Evolutionary conservation across 345 rosid genomes (phyloP), one percentile per base, ranked within the genome.

Genomic region (Eucalyptus caleyi): DNA sequence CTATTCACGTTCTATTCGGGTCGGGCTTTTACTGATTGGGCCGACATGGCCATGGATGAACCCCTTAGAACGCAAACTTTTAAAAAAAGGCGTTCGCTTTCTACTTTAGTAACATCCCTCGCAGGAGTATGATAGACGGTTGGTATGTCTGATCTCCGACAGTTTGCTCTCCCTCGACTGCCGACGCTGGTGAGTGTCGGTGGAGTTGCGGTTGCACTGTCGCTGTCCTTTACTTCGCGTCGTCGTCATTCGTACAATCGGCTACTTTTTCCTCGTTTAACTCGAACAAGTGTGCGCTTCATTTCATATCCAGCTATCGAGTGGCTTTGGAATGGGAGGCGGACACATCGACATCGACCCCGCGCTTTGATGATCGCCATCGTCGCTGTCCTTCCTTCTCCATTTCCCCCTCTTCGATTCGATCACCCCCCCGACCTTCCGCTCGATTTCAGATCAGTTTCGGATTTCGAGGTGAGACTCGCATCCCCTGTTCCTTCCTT

Each of bases 171-270:
- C 69, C 1, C 69, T 30, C 69, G 54, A 26, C 65, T 34, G 44
- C 62, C 14, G 88, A 50, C 87, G 44, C 42, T 86, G 87, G 45
- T 6, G 67, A 86, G 56, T 47, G 87, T 47, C 54, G 87, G 87
- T 27, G 56, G 77, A 16, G 40, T 49, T 24, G 42, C 87, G 34
- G 92, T 34, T 90, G 88, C 60, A 3, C 69, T 81, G 94, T 93
- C 92, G 91, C 89, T 92, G 92, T 93, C 93, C 26, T 90, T 18
- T 83, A 12, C 47, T 40, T 65, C 16, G 16, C 15, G 27, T 77
- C 21, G 85, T 77, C 27, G 85, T 77, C 85, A 77, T 37, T 77
- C 85, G 47, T 15, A 23, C 85, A 6, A 11, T 77, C 27, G 1
- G 42, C 85, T 26, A 11, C 44, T 7, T 40, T 40, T 40, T 40